Evolutionary conservation across 805 yeast genomes (phyloP).

Genomic region (Suhomyces xylopsoci): DNA sequence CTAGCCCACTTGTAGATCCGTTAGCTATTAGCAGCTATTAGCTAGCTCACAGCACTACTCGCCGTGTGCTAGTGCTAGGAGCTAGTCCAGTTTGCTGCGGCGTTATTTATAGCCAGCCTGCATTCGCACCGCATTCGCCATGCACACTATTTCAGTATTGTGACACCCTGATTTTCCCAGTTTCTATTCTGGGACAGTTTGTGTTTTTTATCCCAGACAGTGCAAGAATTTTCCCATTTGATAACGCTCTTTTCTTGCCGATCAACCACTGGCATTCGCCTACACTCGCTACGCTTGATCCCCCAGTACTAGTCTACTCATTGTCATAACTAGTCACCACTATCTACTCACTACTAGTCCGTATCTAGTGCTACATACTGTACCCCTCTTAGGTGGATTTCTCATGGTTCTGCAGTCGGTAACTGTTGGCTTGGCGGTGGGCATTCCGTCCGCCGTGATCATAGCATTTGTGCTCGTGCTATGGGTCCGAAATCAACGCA

Average conservation of each 20-base stretch:
- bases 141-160: neutral
- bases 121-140: neutral
- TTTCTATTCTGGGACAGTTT: neutral
- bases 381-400: neutral
- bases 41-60: no score
- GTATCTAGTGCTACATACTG: no score
- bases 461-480: slow-evolving; percentile 20
- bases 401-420: slow-evolving; percentile 9
- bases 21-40: no score
- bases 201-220: neutral
- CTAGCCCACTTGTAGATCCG: no score
- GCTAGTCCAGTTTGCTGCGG: no score
- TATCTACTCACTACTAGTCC: neutral
- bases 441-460: slow-evolving; percentile 35
- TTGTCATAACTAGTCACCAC: neutral
- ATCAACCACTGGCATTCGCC: neutral
- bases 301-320: no score
- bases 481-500: slow-evolving; percentile 29
- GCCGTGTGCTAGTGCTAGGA: no score
- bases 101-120: neutral
- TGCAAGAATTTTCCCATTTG: neutral
- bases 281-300: neutral
- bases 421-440: slow-evolving; percentile 43
- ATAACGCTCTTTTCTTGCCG: neutral
- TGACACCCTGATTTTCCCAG: neutral